A percentile compares a stretch with the other conserved stretches of the same genome.
phyloP scores from a whole-genome alignment of 345 rosid species.

The Psidium guajava region DNA sequence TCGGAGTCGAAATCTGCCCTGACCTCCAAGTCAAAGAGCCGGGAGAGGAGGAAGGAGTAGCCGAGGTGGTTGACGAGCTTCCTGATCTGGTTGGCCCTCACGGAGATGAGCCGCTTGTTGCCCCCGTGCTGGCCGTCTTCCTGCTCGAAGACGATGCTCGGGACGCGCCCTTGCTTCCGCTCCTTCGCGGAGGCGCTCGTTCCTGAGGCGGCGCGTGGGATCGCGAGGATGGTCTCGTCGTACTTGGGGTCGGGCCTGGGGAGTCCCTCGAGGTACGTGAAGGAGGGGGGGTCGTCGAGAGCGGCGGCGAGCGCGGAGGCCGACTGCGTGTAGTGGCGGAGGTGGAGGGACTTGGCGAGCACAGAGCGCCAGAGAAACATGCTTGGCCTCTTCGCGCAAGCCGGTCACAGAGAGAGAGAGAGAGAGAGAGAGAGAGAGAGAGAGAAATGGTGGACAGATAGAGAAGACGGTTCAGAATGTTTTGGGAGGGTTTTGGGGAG shows the following conservation, averaged over 20 bases:
- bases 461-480: not conserved
- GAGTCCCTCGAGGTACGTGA: conserved; percentile 55
- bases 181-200: conserved; percentile 49
- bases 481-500: not conserved
- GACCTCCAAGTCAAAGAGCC: conserved; percentile 78
- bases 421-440: too few species aligned
- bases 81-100: conserved; percentile 70
- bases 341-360: conserved; percentile 26
- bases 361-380: conserved; percentile 1
- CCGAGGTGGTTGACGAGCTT: conserved; percentile 73
- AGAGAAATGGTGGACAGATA: not conserved
- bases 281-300: conserved; percentile 5
- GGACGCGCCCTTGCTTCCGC: conserved; percentile 75
- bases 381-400: not conserved
- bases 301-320: conserved; percentile 32
- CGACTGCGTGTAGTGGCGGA: conserved; percentile 37
- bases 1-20: conserved; percentile 47
- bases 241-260: conserved; percentile 65
- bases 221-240: conserved; percentile 63
- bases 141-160: conserved; percentile 78
- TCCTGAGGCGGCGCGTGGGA: conserved; percentile 64
- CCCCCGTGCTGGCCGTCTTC: conserved; percentile 91
- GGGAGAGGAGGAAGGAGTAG: conserved; percentile 64
- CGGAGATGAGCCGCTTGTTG: conserved; percentile 78
- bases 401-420: too few species aligned